A percentile compares a stretch with the other conserved stretches of the same genome.
Evolutionary conservation across 202 grass and related monocot genomes (phyloP).

Genomic region (Schoenoplectus tabernaemontani): DNA sequence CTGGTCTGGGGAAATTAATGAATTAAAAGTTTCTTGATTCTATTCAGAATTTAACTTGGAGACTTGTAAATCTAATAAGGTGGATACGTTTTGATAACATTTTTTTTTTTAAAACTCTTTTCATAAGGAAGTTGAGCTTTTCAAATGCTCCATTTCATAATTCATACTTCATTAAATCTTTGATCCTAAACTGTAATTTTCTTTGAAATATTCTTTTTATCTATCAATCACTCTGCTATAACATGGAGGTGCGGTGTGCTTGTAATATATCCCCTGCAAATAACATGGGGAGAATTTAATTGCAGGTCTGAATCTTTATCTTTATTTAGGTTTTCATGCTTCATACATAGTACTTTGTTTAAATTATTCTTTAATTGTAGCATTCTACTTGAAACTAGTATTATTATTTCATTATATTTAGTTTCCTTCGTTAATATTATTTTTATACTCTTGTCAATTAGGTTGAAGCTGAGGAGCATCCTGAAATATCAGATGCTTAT

Average conservation of each 20-base stretch:
- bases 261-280: background rate
- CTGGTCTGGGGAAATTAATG: background rate
- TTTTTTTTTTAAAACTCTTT: background rate
- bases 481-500: constrained; percentile 90
- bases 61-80: background rate
- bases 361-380: background rate
- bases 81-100: background rate
- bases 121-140: background rate
- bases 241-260: background rate
- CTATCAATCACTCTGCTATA: background rate
- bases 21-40: background rate
- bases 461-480: constrained; percentile 97
- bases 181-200: background rate
- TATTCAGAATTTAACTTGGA: background rate
- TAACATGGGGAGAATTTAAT: background rate
- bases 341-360: background rate
- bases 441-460: constrained; percentile 23
- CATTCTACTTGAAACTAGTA: background rate
- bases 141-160: too few relatives aligned
- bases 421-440: constrained; percentile 2
- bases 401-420: background rate
- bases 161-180: background rate
- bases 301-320: background rate
- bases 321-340: background rate
- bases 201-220: background rate